A percentile compares a stretch with the other conserved stretches of the same genome.
Conservation (phyloP, 2,329 filamentous ascomycete species). For the Diaporthe sp. region DNA sequence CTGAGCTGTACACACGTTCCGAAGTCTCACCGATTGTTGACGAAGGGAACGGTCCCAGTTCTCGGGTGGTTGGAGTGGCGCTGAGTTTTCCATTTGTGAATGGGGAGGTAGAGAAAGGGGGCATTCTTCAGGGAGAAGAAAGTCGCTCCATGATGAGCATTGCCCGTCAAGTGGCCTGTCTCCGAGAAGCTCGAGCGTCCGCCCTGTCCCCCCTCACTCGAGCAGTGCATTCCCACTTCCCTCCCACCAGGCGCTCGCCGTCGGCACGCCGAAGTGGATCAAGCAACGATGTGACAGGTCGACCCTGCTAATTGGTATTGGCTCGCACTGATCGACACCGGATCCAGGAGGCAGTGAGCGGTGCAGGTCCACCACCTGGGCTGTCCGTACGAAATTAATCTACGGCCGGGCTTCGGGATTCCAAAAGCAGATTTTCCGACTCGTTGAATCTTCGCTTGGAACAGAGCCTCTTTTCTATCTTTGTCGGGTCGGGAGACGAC, state of each 20-base stretch:
- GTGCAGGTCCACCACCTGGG: slow-evolving; percentile 2
- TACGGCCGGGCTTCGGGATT: not conserved
- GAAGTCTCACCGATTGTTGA: not conserved
- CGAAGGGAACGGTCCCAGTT: not conserved
- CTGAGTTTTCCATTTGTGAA: too few relatives aligned
- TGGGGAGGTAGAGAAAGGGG: not conserved
- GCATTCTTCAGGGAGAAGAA: too few relatives aligned
- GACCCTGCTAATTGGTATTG: slow-evolving; percentile 11
- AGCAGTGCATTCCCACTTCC: not conserved
- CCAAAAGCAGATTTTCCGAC: slow-evolving; percentile 13
- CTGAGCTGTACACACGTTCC: too few relatives aligned
- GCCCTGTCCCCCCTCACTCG: not conserved
- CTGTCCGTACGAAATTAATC: slow-evolving; percentile 12
- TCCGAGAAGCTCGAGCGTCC: not conserved
- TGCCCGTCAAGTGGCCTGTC: not conserved
- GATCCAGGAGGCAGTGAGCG: slow-evolving; percentile 22
- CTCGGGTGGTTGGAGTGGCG: too few relatives aligned
- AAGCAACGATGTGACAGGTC: not conserved
- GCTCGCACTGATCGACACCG: slow-evolving; percentile 15
- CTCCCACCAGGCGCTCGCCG: not conserved
- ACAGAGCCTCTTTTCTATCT: not conserved
- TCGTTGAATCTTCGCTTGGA: not conserved
- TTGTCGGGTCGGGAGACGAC: not conserved
- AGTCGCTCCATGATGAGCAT: not conserved
- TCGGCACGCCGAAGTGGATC: slow-evolving; percentile 20